Conservation (phyloP, 352 stramenopile species). For the Phytophthora crassamura region DNA sequence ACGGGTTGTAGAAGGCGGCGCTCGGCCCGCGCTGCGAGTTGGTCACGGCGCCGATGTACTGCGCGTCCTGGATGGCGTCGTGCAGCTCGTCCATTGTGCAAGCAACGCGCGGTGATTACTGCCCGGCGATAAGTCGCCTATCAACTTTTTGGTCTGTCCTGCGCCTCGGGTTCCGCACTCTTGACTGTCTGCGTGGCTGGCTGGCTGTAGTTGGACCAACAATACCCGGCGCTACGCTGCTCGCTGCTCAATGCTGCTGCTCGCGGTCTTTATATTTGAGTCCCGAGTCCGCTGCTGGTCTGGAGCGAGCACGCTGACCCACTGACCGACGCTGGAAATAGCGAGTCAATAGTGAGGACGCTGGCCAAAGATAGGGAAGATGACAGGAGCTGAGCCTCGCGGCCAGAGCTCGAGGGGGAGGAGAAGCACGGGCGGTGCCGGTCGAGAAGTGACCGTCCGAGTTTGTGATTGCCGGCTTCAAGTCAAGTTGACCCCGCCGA, state of each 20-base stretch:
- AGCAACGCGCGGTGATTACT: too few relatives aligned
- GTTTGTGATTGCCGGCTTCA: conserved; percentile 11
- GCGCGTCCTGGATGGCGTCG: conserved; percentile 90
- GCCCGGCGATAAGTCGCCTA: too few relatives aligned
- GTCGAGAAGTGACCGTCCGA: conserved; percentile 21
- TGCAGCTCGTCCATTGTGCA: conserved; percentile 86
- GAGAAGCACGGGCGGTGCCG: not conserved
- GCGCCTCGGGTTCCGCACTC: not conserved
- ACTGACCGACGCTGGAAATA: conserved; percentile 19
- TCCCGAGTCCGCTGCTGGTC: not conserved
- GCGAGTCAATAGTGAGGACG: conserved; percentile 12
- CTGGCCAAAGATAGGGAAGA: conserved; percentile 13
- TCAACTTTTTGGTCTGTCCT: too few relatives aligned
- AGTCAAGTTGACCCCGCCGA: conserved; percentile 14
- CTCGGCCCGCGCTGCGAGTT: conserved; percentile 75
- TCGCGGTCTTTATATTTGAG: conserved; percentile 13
- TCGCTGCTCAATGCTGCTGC: not conserved
- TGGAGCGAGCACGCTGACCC: conserved; percentile 1
- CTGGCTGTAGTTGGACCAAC: conserved; percentile 1
- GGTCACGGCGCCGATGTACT: conserved; percentile 88
- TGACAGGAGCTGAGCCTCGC: not conserved
- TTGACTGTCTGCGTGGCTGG: not conserved
- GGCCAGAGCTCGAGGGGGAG: not conserved
- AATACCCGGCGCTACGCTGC: conserved; percentile 9
- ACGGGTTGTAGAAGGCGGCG: conserved; percentile 77